These are phyloP conservation scores for Solanum ahanhuiri DNA, from an alignment of 257 asterid species.

Conservation along the genomic window DNA sequence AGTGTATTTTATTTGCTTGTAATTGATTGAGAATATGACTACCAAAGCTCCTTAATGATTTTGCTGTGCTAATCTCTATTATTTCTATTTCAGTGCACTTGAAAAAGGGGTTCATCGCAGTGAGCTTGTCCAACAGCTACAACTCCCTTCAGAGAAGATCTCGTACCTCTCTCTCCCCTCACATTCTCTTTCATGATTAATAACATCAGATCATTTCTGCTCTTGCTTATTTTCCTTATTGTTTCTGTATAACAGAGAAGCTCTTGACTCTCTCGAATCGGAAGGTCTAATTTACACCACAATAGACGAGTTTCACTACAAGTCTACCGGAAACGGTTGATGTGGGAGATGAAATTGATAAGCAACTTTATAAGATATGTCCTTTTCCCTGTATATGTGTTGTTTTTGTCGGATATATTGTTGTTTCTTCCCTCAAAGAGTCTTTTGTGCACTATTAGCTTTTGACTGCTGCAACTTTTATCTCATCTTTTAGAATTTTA, in stretches of 20 bases:
- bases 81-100: constrained; percentile 32
- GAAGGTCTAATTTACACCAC: constrained; percentile 75
- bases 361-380: neutral
- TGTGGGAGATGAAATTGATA: neutral
- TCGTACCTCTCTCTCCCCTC: constrained; percentile 25
- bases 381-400: neutral
- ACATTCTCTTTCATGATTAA: neutral
- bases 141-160: constrained; percentile 38
- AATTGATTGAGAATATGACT: neutral
- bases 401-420: neutral
- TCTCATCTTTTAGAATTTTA: neutral
- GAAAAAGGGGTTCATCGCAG: constrained; percentile 55
- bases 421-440: neutral
- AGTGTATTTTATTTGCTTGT: neutral
- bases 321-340: constrained; percentile 56
- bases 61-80: neutral
- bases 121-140: constrained; percentile 45
- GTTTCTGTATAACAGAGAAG: constrained; percentile 41
- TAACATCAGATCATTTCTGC: neutral
- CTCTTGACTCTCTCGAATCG: constrained; percentile 42
- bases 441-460: neutral
- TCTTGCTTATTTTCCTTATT: neutral
- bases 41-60: neutral
- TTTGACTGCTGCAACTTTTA: neutral
- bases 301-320: constrained; percentile 63